Evolutionary conservation across 148 eudicot genomes (phyloP).

Genomic region (Camellia lanceoleosa): DNA sequence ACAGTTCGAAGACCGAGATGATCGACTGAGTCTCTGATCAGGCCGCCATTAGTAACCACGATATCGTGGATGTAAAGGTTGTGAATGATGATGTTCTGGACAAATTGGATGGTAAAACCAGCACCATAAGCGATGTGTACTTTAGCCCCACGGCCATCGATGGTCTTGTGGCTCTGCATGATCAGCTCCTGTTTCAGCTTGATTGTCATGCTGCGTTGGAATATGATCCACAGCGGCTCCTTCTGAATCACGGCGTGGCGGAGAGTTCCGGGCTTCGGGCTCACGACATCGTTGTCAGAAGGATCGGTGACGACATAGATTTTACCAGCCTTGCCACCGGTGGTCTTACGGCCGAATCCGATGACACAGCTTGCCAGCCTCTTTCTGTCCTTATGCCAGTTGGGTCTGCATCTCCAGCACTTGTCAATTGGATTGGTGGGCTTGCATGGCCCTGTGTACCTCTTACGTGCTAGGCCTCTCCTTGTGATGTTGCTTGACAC

Average conservation of each 20-base stretch:
- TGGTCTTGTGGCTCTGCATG: constrained; percentile 39
- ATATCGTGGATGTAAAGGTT: constrained; percentile 34
- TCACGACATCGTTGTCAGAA: constrained; percentile 8
- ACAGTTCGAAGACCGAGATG: constrained; percentile 28
- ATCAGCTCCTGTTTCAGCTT: constrained; percentile 37
- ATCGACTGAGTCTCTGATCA: constrained; percentile 26
- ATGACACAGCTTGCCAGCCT: constrained; percentile 37
- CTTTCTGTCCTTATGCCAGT: constrained; percentile 39
- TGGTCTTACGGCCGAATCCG: constrained; percentile 30
- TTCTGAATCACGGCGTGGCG: constrained; percentile 37
- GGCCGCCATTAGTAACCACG: constrained; percentile 22
- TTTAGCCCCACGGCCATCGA: constrained; percentile 42
- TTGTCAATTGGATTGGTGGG: constrained; percentile 35
- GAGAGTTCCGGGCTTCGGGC: constrained; percentile 43
- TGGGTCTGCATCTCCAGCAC: constrained; percentile 45
- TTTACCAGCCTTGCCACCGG: constrained; percentile 35
- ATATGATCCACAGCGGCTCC: constrained; percentile 44
- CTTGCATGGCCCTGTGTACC: constrained; percentile 12
- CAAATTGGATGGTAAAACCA: constrained; percentile 32
- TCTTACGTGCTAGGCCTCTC: not conserved
- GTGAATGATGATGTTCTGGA: constrained; percentile 38
- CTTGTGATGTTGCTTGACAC: constrained; percentile 10
- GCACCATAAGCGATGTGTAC: constrained; percentile 40
- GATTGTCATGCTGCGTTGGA: constrained; percentile 30
- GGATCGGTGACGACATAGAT: constrained; percentile 29